Conservation (phyloP, 768 basidiomycete genomes). For the Asterophora parasitica region DNA sequence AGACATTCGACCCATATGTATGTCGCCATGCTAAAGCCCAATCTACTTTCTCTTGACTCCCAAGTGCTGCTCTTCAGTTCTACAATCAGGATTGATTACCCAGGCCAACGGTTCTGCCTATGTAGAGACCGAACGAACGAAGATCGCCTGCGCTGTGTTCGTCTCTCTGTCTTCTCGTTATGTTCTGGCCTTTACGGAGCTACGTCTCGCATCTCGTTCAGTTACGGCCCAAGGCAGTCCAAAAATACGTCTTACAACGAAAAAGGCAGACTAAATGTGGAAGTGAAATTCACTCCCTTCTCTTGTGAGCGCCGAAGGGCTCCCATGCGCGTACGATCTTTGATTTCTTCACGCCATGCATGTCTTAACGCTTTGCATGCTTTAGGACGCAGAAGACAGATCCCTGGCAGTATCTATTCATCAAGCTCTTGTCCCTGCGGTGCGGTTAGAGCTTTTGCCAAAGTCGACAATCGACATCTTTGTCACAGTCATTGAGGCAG, state of each 20-base stretch:
- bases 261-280: conserved; percentile 84
- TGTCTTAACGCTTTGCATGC: conserved; percentile 13
- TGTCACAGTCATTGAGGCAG: conserved; percentile 86
- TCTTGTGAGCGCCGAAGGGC: conserved; percentile 74
- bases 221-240: conserved; percentile 83
- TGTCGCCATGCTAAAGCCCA: conserved; percentile 15
- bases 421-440: conserved; percentile 78
- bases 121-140: conserved; percentile 87
- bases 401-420: conserved; percentile 79
- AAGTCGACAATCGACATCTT: conserved; percentile 94
- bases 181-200: conserved; percentile 5
- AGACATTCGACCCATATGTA: conserved; percentile 88
- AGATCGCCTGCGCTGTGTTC: conserved; percentile 95
- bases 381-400: conserved; percentile 91
- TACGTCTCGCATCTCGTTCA: conserved; percentile 23
- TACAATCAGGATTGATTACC: conserved; percentile 84
- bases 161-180: conserved; percentile 25
- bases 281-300: conserved; percentile 96
- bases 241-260: conserved; percentile 81
- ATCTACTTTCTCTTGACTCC: conserved; percentile 6
- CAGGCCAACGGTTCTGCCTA: conserved; percentile 98
- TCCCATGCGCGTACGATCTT: conserved; percentile 72
- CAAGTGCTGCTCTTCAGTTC: conserved; percentile 43
- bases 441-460: conserved; percentile 86
- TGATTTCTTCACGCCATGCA: conserved; percentile 6